Evolutionary conservation across 139 green algal species (phyloP).

Genomic region (Picocystis salinarum): DNA sequence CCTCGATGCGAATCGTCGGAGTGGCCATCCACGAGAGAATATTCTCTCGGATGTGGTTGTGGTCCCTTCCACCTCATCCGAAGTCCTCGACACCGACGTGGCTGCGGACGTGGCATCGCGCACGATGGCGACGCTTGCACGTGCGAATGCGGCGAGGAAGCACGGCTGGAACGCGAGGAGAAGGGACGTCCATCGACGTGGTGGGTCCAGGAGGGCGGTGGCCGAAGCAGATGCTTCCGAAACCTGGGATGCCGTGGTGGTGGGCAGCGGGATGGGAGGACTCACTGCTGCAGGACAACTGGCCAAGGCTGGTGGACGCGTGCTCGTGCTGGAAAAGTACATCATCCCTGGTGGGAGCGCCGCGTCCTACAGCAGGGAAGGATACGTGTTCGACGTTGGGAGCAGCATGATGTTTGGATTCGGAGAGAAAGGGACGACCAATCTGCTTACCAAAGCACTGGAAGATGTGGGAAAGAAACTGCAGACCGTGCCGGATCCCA

Average conservation of each 20-base stretch:
- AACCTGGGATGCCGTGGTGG: slow-evolving; percentile 54
- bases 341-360: slow-evolving; percentile 75
- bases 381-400: slow-evolving; percentile 89
- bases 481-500: slow-evolving; percentile 71
- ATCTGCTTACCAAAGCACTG: slow-evolving; percentile 82
- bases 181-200: too few relatives aligned
- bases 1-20: too few relatives aligned
- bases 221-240: too few relatives aligned
- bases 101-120: too few relatives aligned
- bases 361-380: slow-evolving; percentile 65
- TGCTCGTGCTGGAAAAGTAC: slow-evolving; percentile 78
- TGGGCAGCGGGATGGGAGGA: slow-evolving; percentile 80
- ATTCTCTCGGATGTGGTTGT: too few relatives aligned
- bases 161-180: too few relatives aligned
- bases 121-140: too few relatives aligned
- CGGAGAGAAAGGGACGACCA: slow-evolving; percentile 66
- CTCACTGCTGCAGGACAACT: slow-evolving; percentile 66
- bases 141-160: too few relatives aligned
- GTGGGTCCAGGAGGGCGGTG: too few relatives aligned
- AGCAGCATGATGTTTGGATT: slow-evolving; percentile 96
- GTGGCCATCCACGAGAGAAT: too few relatives aligned
- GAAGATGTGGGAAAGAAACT: slow-evolving; percentile 56
- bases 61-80: too few relatives aligned
- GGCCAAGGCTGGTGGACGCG: slow-evolving; percentile 17
- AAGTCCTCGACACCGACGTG: too few relatives aligned